A percentile compares a stretch with the other conserved stretches of the same genome.
phyloP scores from a whole-genome alignment of 768 basidiomycete genomes.

The Pulveroboletus ravenelii region DNA sequence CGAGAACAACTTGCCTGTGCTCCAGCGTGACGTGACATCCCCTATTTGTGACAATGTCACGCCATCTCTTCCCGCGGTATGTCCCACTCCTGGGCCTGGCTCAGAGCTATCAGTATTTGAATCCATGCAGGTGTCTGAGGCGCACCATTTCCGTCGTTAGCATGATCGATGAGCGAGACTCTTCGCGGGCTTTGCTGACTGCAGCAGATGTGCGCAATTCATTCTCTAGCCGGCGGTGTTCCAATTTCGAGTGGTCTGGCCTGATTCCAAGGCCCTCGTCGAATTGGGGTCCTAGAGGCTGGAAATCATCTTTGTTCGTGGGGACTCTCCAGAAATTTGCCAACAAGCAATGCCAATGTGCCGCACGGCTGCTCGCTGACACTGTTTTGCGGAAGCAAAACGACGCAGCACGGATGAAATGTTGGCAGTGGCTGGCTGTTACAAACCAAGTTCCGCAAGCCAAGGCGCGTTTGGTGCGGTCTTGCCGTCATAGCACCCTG shows the following conservation, averaged over 20 bases:
- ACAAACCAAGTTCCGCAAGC: constrained; percentile 16
- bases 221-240: constrained; percentile 6
- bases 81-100: neutral
- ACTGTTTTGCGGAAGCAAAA: constrained; percentile 15
- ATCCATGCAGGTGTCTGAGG: neutral
- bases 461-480: constrained; percentile 23
- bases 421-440: constrained; percentile 11
- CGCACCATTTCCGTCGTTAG: constrained; percentile 2
- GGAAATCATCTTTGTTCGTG: constrained; percentile 4
- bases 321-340: neutral
- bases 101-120: neutral
- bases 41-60: constrained; percentile 30
- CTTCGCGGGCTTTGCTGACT: neutral
- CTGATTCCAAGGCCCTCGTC: neutral
- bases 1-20: constrained; percentile 29
- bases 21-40: constrained; percentile 27
- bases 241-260: constrained; percentile 12
- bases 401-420: constrained; percentile 3
- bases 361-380: neutral
- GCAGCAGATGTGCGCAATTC: neutral
- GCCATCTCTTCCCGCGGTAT: constrained; percentile 4
- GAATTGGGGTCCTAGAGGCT: neutral
- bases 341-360: neutral
- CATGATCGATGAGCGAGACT: neutral
- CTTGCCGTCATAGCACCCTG: constrained; percentile 25